Evolutionary conservation across 768 basidiomycete genomes (phyloP), one percentile per base, ranked within the genome.

Genomic region (Boletus tylopilopsis): DNA sequence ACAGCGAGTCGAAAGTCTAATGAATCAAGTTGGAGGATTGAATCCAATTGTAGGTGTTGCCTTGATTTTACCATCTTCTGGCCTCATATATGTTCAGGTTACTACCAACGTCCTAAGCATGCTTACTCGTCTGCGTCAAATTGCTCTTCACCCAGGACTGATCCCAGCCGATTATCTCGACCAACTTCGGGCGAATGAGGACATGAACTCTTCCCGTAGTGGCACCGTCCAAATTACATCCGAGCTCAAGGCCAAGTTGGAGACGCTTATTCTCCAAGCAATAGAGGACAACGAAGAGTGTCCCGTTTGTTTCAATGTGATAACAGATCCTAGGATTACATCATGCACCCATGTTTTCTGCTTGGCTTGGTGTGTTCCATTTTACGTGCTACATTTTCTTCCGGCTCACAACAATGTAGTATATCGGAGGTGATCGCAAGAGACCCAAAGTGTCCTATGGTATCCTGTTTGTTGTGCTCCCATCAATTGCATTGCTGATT

Each of bases 231-330:
- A 71, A 15, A 55, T 89, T 22, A 81, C 78, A 13, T 68, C 80
- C 12, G 77, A 76, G 37, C 75, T 84, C 19, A 82, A 74, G 58
- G 51, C 67, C 2, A 76, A 76, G 21, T 67, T 92, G 29, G 86
- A 88, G 61, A 65, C 58, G 21, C 54, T 77, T 5, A 75, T 92
- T 37, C 73, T 76, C 11, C 78, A 84, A 59, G 80, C 80, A 0
- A 81, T 90, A 32, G 90, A 91, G 60, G 88, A 92, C 55, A 83
- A 73, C 45, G 86, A 90, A 69, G 90, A 92, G 63, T 92, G 90
- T 61, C 87, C 89, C 1, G 74, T 90, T 44, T 90, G 88, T 58
- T 84, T 89, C 51, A 66, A 68, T 49, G 66, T 80, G 18, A 56
- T 85, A 9, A 73, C 68, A 15, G 81, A 90, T 25, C 79, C 87